Evolutionary conservation across 306 rosid genomes (phyloP), one percentile per base, ranked within the genome.

Genomic region (Lathyrus aphaca): DNA sequence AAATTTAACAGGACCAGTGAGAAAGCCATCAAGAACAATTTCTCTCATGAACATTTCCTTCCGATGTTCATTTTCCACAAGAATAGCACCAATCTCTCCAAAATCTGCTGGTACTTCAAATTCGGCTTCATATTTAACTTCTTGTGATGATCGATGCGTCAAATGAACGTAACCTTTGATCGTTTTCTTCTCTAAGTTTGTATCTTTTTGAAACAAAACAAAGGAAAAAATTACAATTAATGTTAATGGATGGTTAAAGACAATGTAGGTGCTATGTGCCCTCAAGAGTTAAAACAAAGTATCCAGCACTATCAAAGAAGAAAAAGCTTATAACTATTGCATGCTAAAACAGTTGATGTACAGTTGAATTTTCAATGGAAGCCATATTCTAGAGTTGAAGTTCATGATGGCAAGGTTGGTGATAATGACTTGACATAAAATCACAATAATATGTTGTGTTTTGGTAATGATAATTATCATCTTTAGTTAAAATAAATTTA

Each of bases 61-160:
- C 69, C 53, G 84, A 57, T 86, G 91, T 62, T 82, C 88, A 66
- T 89, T 89, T 77, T 89, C 92, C n/a, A 92, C 73, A 1, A 84
- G 15, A 30, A 92, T 6, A 0, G 88, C 97, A 1, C 96, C 97
- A 10, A 92, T 56, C 55, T 75, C 81, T 5, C 96, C 97, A 5
- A 87, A 92, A 48, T 37, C 64, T 0, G 5, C 4, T 5, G 84
- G 69, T 18, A 92, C 79, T 19, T 84, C 82, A 15, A 92, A 72
- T 6, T 74, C 82, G 1, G 87, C 42, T 74, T 78, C 87, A 57
- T 89, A 92, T 35, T 49, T 73, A 8, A 83, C 56, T 18, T 45
- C 74, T 0, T 32, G 8, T 4, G 74, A 0, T 21, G 64, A 66
- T n/a, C 39, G 30, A 3, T 17, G 3, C 17, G 60, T 10, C 42